Percentiles rank a stretch among this genome's conserved stretches.
These are phyloP conservation scores for Tulasnella calospora DNA, from an alignment of 768 basidiomycete genomes.

Conservation along the genomic window DNA sequence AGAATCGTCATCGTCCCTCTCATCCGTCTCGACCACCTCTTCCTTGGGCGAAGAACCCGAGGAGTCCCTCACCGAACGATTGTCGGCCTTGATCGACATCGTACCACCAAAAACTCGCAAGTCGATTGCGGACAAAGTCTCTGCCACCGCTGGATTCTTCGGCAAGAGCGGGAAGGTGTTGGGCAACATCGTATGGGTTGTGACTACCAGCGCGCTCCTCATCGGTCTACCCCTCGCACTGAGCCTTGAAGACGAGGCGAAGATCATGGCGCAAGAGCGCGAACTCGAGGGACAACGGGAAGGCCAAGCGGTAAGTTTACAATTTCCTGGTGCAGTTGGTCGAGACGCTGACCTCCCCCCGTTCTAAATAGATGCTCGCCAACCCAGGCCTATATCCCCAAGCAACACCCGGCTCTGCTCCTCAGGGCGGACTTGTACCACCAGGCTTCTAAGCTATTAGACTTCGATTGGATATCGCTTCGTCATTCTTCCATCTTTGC, in stretches of 20 bases:
- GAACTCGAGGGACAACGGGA: constrained; percentile 48
- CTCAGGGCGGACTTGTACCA: constrained; percentile 25
- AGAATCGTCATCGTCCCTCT: constrained; percentile 58
- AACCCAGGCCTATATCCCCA: constrained; percentile 14
- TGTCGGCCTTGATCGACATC: constrained; percentile 92
- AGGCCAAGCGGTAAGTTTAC: constrained; percentile 18
- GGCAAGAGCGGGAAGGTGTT: constrained; percentile 64
- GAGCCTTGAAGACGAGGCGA: constrained; percentile 92
- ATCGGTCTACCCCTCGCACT: constrained; percentile 91
- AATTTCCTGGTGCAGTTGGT: no score
- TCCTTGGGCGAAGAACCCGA: constrained; percentile 43
- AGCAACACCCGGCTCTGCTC: constrained; percentile 13
- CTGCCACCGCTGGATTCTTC: constrained; percentile 57
- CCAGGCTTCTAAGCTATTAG: constrained; percentile 17
- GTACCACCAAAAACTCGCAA: constrained; percentile 87
- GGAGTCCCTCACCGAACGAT: constrained; percentile 81
- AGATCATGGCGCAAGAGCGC: constrained; percentile 88
- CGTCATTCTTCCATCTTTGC: not conserved
- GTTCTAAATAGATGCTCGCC: constrained; percentile 25
- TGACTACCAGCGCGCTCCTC: constrained; percentile 89
- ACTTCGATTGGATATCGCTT: not conserved
- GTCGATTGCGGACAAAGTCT: constrained; percentile 56
- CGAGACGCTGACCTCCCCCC: not conserved
- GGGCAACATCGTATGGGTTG: constrained; percentile 89
- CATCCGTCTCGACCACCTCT: constrained; percentile 59